Percentiles rank a stretch among this genome's conserved stretches.
These are phyloP conservation scores for Parastagonospora avenae DNA, from an alignment of 2,329 filamentous ascomycete genomes.

Conservation along the genomic window DNA sequence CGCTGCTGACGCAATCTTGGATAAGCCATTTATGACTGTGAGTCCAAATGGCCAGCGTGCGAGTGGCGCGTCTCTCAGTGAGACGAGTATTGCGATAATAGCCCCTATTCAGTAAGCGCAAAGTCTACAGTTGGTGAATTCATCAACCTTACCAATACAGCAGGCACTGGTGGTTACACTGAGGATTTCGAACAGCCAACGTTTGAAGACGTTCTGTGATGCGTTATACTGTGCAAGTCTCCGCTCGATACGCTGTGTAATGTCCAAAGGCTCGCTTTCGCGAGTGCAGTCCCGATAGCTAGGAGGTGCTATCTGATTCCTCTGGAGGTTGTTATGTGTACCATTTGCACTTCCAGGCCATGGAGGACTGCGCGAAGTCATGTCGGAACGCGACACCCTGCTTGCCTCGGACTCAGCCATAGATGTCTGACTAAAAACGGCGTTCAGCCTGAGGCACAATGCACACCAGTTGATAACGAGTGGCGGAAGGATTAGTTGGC, in stretches of 20 bases:
- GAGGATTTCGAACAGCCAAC: constrained; percentile 39
- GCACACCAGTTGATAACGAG: too few species aligned
- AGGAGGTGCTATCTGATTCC: not conserved
- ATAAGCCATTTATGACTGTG: constrained; percentile 20
- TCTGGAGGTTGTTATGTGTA: too few species aligned
- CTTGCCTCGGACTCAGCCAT: too few species aligned
- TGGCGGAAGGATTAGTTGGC: too few species aligned
- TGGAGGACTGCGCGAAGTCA: too few species aligned
- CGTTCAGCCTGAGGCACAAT: too few species aligned
- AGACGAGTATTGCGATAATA: constrained; percentile 40
- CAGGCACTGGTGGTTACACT: constrained; percentile 36
- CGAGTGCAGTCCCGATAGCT: not conserved
- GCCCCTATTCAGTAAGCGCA: too few species aligned
- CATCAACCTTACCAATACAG: constrained; percentile 38
- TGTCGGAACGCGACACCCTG: too few species aligned
- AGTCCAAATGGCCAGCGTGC: constrained; percentile 38
- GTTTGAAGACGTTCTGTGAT: constrained; percentile 20
- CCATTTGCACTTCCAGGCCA: too few species aligned
- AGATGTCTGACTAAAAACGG: too few species aligned
- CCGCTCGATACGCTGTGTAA: constrained; percentile 26
- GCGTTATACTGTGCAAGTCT: constrained; percentile 30
- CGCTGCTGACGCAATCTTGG: constrained; percentile 28
- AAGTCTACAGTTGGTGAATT: too few species aligned
- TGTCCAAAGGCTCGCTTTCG: constrained; percentile 11
- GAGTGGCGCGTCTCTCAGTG: constrained; percentile 31